Evolutionary conservation across 208 protist species (phyloP).

Genomic region (Porcisia deanei): DNA sequence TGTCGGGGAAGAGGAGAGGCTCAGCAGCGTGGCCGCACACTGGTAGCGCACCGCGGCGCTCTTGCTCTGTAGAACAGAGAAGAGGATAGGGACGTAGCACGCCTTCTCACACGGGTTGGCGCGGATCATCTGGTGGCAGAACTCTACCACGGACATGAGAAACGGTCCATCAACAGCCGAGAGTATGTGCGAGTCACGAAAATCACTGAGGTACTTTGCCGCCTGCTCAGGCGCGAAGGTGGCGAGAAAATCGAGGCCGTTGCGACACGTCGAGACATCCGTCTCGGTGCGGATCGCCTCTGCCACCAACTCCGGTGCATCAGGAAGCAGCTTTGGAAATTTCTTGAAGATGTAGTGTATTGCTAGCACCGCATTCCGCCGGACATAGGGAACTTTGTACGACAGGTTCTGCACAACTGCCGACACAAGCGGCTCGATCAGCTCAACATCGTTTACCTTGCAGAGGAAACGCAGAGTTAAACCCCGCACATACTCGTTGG

Average conservation of each 20-base stretch:
- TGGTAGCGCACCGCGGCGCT: constrained; percentile 96
- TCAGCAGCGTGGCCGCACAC: constrained; percentile 94
- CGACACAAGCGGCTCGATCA: constrained; percentile 97
- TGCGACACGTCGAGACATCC: constrained; percentile 95
- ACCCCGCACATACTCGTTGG: constrained; percentile 98
- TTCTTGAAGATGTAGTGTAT: constrained; percentile 94
- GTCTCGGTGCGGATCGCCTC: constrained; percentile 86
- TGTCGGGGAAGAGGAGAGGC: constrained; percentile 95
- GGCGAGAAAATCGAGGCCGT: constrained; percentile 99
- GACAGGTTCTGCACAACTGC: constrained; percentile 94
- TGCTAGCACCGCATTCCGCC: constrained; percentile 97
- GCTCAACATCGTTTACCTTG: constrained; percentile 96
- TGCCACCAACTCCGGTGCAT: constrained; percentile 97
- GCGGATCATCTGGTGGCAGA: constrained; percentile 80
- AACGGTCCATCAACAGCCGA: constrained; percentile 92
- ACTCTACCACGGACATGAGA: constrained; percentile 88
- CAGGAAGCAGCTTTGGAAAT: constrained; percentile 96
- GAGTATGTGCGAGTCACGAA: constrained; percentile 86
- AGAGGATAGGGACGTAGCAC: constrained; percentile 95
- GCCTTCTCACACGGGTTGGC: constrained; percentile 87
- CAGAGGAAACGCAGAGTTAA: constrained; percentile 98
- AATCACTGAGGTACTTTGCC: constrained; percentile 88
- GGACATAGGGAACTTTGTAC: constrained; percentile 95
- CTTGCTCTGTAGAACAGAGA: constrained; percentile 93
- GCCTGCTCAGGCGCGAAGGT: constrained; percentile 94